Evolutionary conservation across 129 eudicot genomes (phyloP).

Genomic region (Arctium minus): DNA sequence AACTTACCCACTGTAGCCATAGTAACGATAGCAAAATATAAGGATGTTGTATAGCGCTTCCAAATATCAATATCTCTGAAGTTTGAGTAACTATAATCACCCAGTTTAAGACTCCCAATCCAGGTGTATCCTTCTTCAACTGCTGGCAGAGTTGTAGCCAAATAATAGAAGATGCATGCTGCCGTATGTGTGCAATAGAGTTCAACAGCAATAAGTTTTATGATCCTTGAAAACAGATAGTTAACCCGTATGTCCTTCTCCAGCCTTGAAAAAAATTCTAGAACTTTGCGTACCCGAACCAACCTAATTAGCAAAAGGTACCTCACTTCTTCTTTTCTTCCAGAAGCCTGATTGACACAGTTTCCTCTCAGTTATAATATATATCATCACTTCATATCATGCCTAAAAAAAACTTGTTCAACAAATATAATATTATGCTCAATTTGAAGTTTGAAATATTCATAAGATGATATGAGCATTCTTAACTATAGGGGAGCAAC

Average conservation of each 20-base stretch:
- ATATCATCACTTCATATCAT: not conserved
- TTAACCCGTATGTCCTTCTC: slow-evolving; percentile 90
- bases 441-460: not conserved
- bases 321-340: slow-evolving; percentile 79
- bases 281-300: slow-evolving; percentile 71
- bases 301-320: slow-evolving; percentile 75
- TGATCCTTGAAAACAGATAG: slow-evolving; percentile 78
- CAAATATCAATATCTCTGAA: slow-evolving; percentile 86
- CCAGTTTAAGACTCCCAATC: slow-evolving; percentile 86
- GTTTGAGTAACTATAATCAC: slow-evolving; percentile 73
- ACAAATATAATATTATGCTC: not conserved
- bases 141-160: slow-evolving; percentile 88
- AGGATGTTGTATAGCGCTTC: slow-evolving; percentile 72
- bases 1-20: slow-evolving; percentile 96
- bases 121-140: slow-evolving; percentile 91
- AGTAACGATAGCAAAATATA: slow-evolving; percentile 91
- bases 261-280: slow-evolving; percentile 52
- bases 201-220: slow-evolving; percentile 79
- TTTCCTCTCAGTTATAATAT: slow-evolving; percentile 3
- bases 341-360: slow-evolving; percentile 55
- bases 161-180: slow-evolving; percentile 90
- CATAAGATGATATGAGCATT: not conserved
- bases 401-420: not conserved
- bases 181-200: slow-evolving; percentile 97
- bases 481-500: not conserved